These are phyloP conservation scores for Bipolaris oryzae DNA, from an alignment of 2,329 filamentous ascomycete genomes.

Conservation along the genomic window DNA sequence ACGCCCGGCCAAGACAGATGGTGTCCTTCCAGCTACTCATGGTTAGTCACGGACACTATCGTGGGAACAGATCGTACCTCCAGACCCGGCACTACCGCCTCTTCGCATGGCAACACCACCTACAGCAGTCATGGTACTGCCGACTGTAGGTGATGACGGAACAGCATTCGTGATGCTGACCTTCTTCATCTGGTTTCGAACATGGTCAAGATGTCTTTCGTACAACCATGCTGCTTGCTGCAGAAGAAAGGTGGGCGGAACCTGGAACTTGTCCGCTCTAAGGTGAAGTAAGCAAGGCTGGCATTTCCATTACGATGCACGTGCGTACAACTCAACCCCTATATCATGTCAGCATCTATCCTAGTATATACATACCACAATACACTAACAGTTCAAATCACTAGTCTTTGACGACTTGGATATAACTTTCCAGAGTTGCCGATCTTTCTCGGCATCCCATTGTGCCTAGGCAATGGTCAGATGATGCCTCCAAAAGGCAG, in stretches of 20 bases:
- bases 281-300: constrained; percentile 8
- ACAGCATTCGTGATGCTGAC: constrained; percentile 65
- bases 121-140: constrained; percentile 52
- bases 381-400: constrained; percentile 73
- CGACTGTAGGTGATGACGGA: constrained; percentile 48
- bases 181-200: constrained; percentile 87
- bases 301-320: neutral
- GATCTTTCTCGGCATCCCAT: constrained; percentile 88
- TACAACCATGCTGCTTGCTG: constrained; percentile 95
- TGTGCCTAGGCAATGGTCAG: constrained; percentile 66
- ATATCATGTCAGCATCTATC: constrained; percentile 60
- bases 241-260: constrained; percentile 84
- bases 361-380: too few species aligned
- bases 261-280: constrained; percentile 76
- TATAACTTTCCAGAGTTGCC: constrained; percentile 86
- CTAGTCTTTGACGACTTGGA: constrained; percentile 78
- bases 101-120: constrained; percentile 58
- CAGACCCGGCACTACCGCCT: constrained; percentile 54
- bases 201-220: constrained; percentile 86
- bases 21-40: constrained; percentile 48
- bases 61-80: constrained; percentile 34
- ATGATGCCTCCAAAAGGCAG: constrained; percentile 3
- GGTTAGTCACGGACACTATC: constrained; percentile 3
- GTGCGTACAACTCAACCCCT: constrained; percentile 77
- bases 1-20: constrained; percentile 64